Evolutionary conservation across 2,329 filamentous ascomycete species (phyloP).

Genomic region (Monosporascus sp.): DNA sequence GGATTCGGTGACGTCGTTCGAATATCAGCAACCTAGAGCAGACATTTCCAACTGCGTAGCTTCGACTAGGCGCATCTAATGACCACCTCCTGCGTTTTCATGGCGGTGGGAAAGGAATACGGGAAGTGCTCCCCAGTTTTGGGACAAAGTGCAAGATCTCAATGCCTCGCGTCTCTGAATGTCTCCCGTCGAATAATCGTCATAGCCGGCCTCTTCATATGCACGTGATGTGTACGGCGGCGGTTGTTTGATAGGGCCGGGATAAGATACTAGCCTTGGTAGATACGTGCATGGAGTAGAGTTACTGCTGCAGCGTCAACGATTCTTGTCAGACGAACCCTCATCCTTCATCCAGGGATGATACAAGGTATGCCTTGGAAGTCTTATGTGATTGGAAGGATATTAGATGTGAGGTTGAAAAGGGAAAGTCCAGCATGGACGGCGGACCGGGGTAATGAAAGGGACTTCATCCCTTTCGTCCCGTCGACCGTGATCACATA

Average conservation of each 20-base stretch:
- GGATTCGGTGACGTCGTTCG: background rate
- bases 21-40: background rate
- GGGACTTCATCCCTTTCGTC: background rate
- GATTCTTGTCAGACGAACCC: background rate
- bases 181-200: background rate
- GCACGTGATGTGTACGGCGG: background rate
- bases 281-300: too few relatives aligned
- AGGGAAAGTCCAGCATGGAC: background rate
- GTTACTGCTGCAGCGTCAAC: background rate
- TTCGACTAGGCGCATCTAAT: background rate
- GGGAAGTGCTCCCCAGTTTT: background rate
- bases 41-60: background rate
- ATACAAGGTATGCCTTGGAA: background rate
- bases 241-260: too few relatives aligned
- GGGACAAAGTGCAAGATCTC: too few relatives aligned
- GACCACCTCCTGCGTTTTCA: background rate
- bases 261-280: too few relatives aligned
- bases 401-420: background rate
- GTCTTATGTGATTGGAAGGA: background rate
- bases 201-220: background rate
- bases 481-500: background rate
- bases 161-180: background rate
- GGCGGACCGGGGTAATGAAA: background rate
- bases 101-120: background rate
- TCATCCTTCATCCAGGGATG: background rate